Percentiles rank a stretch among this genome's conserved stretches.
Evolutionary conservation across 768 basidiomycete genomes (phyloP).

Genomic region (Phaffia tasmanica): DNA sequence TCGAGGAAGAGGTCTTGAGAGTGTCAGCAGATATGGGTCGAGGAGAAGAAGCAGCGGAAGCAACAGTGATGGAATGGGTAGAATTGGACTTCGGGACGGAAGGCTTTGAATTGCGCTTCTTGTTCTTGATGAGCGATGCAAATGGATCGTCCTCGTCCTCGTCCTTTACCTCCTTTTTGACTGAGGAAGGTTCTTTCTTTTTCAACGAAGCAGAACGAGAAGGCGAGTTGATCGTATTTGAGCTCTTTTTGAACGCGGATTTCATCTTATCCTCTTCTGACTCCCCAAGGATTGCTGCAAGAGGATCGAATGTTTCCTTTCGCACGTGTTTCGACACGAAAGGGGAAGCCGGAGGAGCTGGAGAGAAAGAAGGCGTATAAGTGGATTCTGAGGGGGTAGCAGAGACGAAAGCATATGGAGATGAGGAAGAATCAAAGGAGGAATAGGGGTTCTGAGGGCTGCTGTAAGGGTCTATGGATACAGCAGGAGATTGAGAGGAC

Average conservation of each 20-base stretch:
- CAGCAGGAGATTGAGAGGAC: neutral
- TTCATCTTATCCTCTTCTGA: slow-evolving; percentile 21
- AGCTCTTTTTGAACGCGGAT: slow-evolving; percentile 16
- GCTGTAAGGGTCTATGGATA: neutral
- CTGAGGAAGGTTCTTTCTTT: neutral
- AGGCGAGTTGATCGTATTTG: neutral
- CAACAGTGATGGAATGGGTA: neutral
- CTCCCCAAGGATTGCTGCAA: slow-evolving; percentile 19
- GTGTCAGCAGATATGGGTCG: neutral
- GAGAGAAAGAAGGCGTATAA: neutral
- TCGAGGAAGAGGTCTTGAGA: too few relatives aligned
- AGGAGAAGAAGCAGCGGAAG: neutral
- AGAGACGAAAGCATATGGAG: neutral
- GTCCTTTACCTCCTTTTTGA: neutral
- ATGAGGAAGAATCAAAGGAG: neutral
- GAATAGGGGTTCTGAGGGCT: neutral
- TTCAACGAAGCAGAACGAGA: neutral
- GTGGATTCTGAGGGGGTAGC: neutral
- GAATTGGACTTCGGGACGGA: neutral
- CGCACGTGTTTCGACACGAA: neutral
- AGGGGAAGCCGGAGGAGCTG: neutral
- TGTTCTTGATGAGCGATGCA: neutral
- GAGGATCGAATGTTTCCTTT: slow-evolving; percentile 1
- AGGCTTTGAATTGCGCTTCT: neutral
- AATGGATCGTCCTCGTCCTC: slow-evolving; percentile 13